A percentile compares a stretch with the other conserved stretches of the same genome.
Conservation (phyloP, 2,329 filamentous ascomycete genomes). For the Aureobasidium sp. region DNA sequence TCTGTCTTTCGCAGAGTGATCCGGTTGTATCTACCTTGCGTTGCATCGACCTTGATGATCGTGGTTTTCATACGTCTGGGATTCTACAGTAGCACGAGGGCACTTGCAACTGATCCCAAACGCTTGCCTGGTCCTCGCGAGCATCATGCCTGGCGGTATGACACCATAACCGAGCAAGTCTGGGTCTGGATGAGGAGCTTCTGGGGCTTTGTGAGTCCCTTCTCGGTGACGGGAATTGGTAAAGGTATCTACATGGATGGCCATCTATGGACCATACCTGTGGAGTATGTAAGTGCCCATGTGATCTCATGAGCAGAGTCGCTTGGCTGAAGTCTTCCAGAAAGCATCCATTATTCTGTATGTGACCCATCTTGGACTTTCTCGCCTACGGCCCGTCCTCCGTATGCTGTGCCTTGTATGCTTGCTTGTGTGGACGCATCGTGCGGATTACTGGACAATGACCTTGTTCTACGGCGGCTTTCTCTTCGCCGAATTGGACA, state of each 20-base stretch:
- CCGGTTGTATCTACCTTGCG: constrained; percentile 19
- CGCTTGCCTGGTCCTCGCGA: constrained; percentile 14
- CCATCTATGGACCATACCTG: constrained; percentile 53
- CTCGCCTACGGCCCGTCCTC: constrained; percentile 2
- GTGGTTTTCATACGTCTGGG: not conserved
- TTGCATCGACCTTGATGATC: constrained; percentile 19
- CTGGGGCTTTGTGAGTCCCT: constrained; percentile 14
- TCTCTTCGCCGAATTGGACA: constrained; percentile 48
- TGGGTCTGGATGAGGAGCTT: constrained; percentile 34
- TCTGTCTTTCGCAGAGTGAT: constrained; percentile 20
- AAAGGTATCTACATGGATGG: constrained; percentile 29
- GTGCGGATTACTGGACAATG: constrained; percentile 48
- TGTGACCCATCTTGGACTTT: constrained; percentile 41
- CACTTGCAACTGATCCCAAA: constrained; percentile 14
- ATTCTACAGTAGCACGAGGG: constrained; percentile 16
- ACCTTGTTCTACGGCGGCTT: constrained; percentile 49
- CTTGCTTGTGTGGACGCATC: constrained; percentile 41
- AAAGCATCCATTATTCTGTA: constrained; percentile 49
- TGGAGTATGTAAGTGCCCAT: not conserved
- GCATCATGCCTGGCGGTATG: constrained; percentile 11
- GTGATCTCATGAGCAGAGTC: not conserved
- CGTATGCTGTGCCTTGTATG: constrained; percentile 38
- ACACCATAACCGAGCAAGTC: constrained; percentile 16
- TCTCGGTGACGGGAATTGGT: not conserved
- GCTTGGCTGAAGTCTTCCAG: not conserved